Evolutionary conservation across 768 basidiomycete species (phyloP).

Genomic region (Mycena vitilis): DNA sequence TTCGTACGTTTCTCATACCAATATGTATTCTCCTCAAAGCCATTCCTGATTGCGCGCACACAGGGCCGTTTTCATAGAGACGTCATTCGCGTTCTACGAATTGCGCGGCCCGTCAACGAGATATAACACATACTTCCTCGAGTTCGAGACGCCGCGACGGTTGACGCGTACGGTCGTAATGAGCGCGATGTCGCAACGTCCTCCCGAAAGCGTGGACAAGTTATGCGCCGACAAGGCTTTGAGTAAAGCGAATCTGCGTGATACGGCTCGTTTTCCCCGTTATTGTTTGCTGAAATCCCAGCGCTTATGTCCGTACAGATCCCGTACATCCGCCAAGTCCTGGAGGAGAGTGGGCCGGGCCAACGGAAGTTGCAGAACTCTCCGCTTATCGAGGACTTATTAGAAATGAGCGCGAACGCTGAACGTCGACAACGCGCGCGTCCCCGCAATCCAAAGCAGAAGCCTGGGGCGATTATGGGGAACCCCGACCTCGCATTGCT

Average conservation of each 20-base stretch:
- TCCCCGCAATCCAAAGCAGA: slow-evolving; percentile 26
- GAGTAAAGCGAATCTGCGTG: slow-evolving; percentile 34
- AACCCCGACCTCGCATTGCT: slow-evolving; percentile 70
- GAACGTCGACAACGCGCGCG: slow-evolving; percentile 10
- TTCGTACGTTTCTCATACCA: slow-evolving; percentile 56
- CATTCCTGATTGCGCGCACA: slow-evolving; percentile 3
- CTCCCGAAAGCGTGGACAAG: slow-evolving; percentile 42
- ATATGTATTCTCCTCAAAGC: not conserved
- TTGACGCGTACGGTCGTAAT: slow-evolving; percentile 63
- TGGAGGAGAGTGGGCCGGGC: slow-evolving; percentile 8
- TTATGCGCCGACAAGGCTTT: slow-evolving; percentile 51
- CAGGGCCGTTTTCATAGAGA: slow-evolving; percentile 77
- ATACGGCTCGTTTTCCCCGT: slow-evolving; percentile 15
- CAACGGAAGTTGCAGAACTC: not conserved
- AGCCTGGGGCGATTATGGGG: slow-evolving; percentile 42
- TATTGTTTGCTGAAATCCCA: not conserved
- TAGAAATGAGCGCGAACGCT: not conserved
- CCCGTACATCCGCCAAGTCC: slow-evolving; percentile 23
- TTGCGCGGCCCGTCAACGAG: slow-evolving; percentile 57
- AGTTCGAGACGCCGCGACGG: slow-evolving; percentile 64
- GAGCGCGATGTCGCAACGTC: slow-evolving; percentile 43
- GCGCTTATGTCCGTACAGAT: not conserved
- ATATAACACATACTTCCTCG: slow-evolving; percentile 57
- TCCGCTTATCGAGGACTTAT: slow-evolving; percentile 28
- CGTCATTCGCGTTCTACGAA: slow-evolving; percentile 72